Evolutionary conservation across 805 yeast species (phyloP), one percentile per base, ranked within the genome.

Genomic region (Blastobotrys parvus): DNA sequence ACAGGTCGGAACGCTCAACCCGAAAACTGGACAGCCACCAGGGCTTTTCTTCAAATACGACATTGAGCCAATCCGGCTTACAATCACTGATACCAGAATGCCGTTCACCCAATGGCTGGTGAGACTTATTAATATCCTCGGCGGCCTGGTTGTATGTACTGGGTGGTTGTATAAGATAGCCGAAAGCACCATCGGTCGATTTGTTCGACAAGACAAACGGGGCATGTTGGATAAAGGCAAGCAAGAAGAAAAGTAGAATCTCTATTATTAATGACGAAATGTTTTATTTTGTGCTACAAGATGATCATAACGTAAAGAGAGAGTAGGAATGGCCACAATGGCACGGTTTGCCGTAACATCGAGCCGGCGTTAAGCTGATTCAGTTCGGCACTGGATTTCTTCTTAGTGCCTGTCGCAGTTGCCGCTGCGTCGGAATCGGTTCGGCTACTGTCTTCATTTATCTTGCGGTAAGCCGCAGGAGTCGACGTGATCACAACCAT

Each of bases 1-100:
- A 38, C 47, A 46, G 46, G 18, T 17, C n/a, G 11, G 35, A 18
- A n/a, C 13, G n/a, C 32, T 23, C 20, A 35, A 23, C 13, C 48
- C 15, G 50, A 45, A 25, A 23, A 41, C 23, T 63, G 63, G 19
- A 59, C 35, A 38, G 5, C 52, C 73, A 3, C 94, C 97, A 3
- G 97, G 96, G 0, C 78, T 90, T 20, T 83, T 74, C 55, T 76
- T 92, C 66, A 76, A 74, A 44, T 90, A 89, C 60, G 87, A 87
- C 51, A 87, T 92, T 59, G 97, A 92, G 55, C 90, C 97, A 3
- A 75, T 92, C 35, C 74, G 79, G 37, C 70, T 92, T 52, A 62
- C 75, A 3, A 71, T 88, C 17, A 70, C 69, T 20, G 97, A 90
- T 56, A 69, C 65, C 42, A 71, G 97, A 49, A 68, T 90, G 33